These are phyloP conservation scores for Nitzschia sp. DNA, from an alignment of 108 stramenopile genomes.

Conservation along the genomic window DNA sequence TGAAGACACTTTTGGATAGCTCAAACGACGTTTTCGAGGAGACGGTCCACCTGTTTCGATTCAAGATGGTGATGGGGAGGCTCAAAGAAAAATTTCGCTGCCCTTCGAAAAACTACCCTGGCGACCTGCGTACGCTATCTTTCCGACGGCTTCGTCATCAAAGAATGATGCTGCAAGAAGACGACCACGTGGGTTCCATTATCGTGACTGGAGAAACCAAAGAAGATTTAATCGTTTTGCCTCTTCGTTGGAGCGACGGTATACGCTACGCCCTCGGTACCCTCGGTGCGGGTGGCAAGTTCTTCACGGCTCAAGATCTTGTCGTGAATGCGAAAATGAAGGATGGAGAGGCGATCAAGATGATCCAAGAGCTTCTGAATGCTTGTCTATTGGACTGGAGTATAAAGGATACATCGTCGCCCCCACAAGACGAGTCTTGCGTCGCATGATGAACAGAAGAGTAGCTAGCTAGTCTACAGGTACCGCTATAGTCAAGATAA, in stretches of 20 bases:
- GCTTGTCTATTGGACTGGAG: conserved; percentile 3
- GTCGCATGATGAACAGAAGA: neutral
- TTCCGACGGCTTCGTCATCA: neutral
- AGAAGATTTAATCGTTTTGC: neutral
- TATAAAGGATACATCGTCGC: too few species aligned
- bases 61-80: conserved; percentile 2
- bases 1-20: neutral
- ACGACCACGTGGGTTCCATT: neutral
- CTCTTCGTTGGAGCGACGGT: neutral
- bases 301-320: neutral
- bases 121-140: neutral
- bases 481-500: neutral
- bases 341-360: neutral
- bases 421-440: neutral
- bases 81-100: neutral
- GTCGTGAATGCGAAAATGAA: neutral
- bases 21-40: neutral
- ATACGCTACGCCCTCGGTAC: neutral
- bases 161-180: conserved; percentile 2
- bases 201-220: neutral
- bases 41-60: neutral
- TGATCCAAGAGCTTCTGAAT: neutral
- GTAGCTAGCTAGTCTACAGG: neutral
- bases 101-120: neutral
- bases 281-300: neutral